Percentiles rank a stretch among this genome's conserved stretches.
phyloP scores from a whole-genome alignment of 31 red algal species.

The Porphyra umbilicalis region DNA sequence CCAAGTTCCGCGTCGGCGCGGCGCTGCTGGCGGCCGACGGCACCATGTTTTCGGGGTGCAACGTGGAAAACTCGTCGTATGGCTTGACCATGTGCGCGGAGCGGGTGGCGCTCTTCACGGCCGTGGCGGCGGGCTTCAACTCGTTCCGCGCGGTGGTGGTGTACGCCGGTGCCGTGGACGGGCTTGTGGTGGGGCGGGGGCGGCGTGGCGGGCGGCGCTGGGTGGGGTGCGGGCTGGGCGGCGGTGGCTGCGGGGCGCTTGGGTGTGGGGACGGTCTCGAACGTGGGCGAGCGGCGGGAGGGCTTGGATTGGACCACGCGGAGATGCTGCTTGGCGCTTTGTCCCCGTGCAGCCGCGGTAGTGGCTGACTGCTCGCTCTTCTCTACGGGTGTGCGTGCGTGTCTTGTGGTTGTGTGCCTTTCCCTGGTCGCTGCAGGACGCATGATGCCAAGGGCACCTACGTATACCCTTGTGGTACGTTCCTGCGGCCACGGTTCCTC shows the following conservation, averaged over 20 bases:
- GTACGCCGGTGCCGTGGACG: background rate
- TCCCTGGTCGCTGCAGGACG: background rate
- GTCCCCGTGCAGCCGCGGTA: too few species aligned
- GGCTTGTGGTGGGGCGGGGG: background rate
- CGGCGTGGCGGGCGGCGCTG: background rate
- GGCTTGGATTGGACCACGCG: too few species aligned
- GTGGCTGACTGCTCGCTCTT: too few species aligned
- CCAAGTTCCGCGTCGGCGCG: constrained; percentile 87
- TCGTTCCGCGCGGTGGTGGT: constrained; percentile 59
- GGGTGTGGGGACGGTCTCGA: too few species aligned
- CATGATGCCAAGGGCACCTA: constrained; percentile 49
- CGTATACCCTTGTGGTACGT: constrained; percentile 57
- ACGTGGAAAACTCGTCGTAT: constrained; percentile 67
- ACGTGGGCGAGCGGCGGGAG: too few species aligned
- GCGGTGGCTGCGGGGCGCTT: too few species aligned
- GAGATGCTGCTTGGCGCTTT: too few species aligned
- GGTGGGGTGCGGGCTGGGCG: too few species aligned
- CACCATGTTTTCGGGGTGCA: constrained; percentile 53
- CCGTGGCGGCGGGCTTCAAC: constrained; percentile 33
- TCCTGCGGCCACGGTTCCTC: too few species aligned
- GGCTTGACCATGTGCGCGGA: constrained; percentile 84
- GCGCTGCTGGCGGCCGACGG: constrained; percentile 61
- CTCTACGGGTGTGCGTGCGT: background rate
- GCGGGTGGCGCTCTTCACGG: constrained; percentile 53
- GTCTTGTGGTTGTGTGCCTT: background rate